Percentiles rank a stretch among this genome's conserved stretches.
Conservation (phyloP, 2,329 filamentous ascomycete species). For the Pseudogymnoascus sp. region DNA sequence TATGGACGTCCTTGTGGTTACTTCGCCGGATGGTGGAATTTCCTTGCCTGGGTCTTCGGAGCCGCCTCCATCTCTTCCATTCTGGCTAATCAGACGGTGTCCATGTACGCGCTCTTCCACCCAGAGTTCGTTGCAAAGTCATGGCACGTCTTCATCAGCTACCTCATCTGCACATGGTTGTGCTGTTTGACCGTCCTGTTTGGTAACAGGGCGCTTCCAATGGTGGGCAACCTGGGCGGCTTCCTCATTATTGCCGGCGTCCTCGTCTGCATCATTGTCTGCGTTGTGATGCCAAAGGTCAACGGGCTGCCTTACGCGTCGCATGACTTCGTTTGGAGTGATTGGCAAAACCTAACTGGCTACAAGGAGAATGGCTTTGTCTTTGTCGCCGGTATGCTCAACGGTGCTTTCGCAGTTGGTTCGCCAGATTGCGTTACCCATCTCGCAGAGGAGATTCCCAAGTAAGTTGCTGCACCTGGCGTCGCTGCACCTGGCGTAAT, state of each 20-base stretch:
- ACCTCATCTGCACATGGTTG: constrained; percentile 38
- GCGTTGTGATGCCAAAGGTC: constrained; percentile 43
- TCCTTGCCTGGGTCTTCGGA: constrained; percentile 34
- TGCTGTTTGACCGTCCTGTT: constrained; percentile 40
- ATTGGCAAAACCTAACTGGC: constrained; percentile 36
- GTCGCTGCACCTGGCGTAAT: neutral
- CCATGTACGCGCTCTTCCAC: constrained; percentile 31
- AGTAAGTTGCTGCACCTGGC: neutral
- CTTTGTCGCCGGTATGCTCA: constrained; percentile 51
- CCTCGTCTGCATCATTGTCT: constrained; percentile 46
- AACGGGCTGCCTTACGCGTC: constrained; percentile 33
- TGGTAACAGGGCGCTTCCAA: constrained; percentile 42
- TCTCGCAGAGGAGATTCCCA: constrained; percentile 53
- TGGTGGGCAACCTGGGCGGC: constrained; percentile 44
- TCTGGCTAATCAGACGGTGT: constrained; percentile 1
- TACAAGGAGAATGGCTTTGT: constrained; percentile 43
- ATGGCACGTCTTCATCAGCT: constrained; percentile 43
- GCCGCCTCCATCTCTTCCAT: constrained; percentile 11
- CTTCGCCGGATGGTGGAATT: constrained; percentile 42
- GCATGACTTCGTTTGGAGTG: constrained; percentile 33
- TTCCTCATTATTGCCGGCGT: constrained; percentile 43
- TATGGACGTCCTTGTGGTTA: constrained; percentile 31
- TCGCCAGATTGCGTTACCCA: constrained; percentile 56
- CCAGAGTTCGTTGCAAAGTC: constrained; percentile 34
- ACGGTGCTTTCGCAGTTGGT: constrained; percentile 59